These are phyloP conservation scores for Rhinocladiella similis DNA, from an alignment of 2,329 filamentous ascomycete species.

Conservation along the genomic window DNA sequence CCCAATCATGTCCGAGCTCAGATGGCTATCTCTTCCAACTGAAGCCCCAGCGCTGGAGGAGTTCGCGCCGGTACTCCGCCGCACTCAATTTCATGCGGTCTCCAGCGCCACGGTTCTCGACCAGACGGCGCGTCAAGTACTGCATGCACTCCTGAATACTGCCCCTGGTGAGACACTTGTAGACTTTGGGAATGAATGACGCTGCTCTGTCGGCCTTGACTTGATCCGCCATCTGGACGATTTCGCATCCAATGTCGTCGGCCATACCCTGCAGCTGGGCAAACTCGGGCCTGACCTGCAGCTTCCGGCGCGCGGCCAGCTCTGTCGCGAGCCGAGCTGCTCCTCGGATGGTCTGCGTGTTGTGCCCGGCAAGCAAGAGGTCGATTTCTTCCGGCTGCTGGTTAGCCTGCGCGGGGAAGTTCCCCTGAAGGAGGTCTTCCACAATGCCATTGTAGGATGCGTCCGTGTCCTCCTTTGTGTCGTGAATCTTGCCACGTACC, in stretches of 20 bases:
- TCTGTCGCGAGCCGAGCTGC: constrained; percentile 48
- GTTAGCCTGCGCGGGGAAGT: constrained; percentile 38
- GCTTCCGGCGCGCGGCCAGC: constrained; percentile 49
- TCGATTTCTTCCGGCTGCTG: constrained; percentile 45
- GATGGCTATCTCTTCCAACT: too few species aligned
- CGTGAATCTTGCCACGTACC: constrained; percentile 45
- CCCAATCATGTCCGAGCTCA: too few species aligned
- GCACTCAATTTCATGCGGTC: constrained; percentile 62
- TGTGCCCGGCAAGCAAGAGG: constrained; percentile 62
- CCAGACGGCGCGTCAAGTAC: constrained; percentile 61
- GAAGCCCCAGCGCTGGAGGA: constrained; percentile 34
- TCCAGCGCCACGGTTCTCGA: constrained; percentile 74
- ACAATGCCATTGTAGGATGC: constrained; percentile 58
- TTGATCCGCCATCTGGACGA: constrained; percentile 37
- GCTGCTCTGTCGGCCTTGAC: constrained; percentile 27
- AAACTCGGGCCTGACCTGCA: constrained; percentile 55
- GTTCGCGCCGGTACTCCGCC: constrained; percentile 63
- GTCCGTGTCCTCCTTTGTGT: constrained; percentile 50
- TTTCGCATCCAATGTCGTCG: constrained; percentile 74
- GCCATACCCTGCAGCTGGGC: constrained; percentile 95
- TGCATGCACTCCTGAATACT: constrained; percentile 61
- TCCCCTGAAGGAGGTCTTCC: constrained; percentile 52
- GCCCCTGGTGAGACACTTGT: constrained; percentile 63
- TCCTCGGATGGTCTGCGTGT: constrained; percentile 53
- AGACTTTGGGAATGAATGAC: constrained; percentile 47